Percentiles rank a stretch among this genome's conserved stretches.
Evolutionary conservation across 331 rosid genomes (phyloP).

Genomic region (Malus hybrid): DNA sequence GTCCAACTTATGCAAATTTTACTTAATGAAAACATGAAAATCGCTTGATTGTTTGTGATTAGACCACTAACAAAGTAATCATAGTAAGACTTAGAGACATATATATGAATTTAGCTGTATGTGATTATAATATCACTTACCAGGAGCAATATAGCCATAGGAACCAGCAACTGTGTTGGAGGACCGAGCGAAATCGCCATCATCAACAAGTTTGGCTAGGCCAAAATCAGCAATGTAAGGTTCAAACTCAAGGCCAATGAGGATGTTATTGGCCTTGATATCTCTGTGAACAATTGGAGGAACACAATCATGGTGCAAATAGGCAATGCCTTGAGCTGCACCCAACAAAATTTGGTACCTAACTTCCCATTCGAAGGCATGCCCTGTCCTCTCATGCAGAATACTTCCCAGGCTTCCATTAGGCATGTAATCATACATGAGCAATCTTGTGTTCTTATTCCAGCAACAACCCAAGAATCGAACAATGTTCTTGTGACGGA

Average conservation of each 20-base stretch:
- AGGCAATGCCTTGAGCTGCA: slow-evolving; percentile 89
- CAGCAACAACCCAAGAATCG: slow-evolving; percentile 83
- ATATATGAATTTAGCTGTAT: background rate
- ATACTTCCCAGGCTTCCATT: slow-evolving; percentile 83
- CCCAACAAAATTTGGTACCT: slow-evolving; percentile 82
- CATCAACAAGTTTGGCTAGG: slow-evolving; percentile 87
- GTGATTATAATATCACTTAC: slow-evolving; percentile 28
- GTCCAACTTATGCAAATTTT: background rate
- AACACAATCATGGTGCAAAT: slow-evolving; percentile 90
- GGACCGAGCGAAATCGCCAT: slow-evolving; percentile 69
- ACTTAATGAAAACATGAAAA: no score
- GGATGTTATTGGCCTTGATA: slow-evolving; percentile 95
- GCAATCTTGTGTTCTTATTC: slow-evolving; percentile 68
- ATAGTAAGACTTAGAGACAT: background rate
- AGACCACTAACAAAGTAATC: background rate
- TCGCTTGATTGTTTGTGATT: background rate
- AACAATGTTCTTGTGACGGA: slow-evolving; percentile 93
- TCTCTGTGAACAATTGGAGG: slow-evolving; percentile 98
- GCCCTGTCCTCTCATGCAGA: slow-evolving; percentile 77
- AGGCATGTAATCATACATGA: slow-evolving; percentile 90
- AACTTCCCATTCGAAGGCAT: slow-evolving; percentile 84
- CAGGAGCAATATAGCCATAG: slow-evolving; percentile 97
- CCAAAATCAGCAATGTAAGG: slow-evolving; percentile 95
- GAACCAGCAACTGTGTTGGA: slow-evolving; percentile 94
- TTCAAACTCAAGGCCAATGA: slow-evolving; percentile 91